phyloP scores from a whole-genome alignment of 1,284 basidiomycete species.

The Trichosporon asahii region DNA sequence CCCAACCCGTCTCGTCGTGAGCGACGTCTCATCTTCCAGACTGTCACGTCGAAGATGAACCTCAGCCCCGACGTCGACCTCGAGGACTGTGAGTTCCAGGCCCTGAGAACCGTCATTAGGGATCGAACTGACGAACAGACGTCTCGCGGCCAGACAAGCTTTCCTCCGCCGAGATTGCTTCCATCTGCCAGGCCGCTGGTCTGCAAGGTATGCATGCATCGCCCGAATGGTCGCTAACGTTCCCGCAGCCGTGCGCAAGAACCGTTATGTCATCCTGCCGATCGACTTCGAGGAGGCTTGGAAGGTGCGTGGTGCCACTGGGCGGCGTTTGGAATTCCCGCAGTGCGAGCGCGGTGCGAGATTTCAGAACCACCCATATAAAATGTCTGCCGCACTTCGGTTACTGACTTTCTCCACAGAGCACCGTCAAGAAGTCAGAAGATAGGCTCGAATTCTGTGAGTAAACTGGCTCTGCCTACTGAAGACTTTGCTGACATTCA shows the following conservation, averaged over 20 bases:
- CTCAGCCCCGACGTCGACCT: constrained; percentile 95
- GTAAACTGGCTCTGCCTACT: constrained; percentile 41
- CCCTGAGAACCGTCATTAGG: background rate
- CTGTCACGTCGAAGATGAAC: constrained; percentile 96
- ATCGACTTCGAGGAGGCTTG: constrained; percentile 98
- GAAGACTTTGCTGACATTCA: constrained; percentile 21
- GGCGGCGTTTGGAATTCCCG: constrained; percentile 21
- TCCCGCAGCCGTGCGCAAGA: constrained; percentile 82
- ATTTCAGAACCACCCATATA: constrained; percentile 48
- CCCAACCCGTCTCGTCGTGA: constrained; percentile 91
- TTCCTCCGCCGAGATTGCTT: constrained; percentile 91
- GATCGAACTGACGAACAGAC: constrained; percentile 57
- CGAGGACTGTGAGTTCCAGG: constrained; percentile 76
- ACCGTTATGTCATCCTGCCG: constrained; percentile 94
- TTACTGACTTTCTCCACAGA: constrained; percentile 59
- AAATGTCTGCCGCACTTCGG: constrained; percentile 1
- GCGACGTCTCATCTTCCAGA: constrained; percentile 97
- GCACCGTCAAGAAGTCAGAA: constrained; percentile 79
- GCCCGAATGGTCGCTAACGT: constrained; percentile 1
- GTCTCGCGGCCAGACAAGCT: constrained; percentile 94
- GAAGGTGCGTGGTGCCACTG: constrained; percentile 67
- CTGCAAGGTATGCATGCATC: constrained; percentile 68
- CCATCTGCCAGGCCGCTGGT: constrained; percentile 95
- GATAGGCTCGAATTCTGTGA: constrained; percentile 94
- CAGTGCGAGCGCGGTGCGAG: constrained; percentile 15